Evolutionary conservation across 805 yeast genomes (phyloP), one percentile per base, ranked within the genome.

Genomic region (Candida sithepensis): DNA sequence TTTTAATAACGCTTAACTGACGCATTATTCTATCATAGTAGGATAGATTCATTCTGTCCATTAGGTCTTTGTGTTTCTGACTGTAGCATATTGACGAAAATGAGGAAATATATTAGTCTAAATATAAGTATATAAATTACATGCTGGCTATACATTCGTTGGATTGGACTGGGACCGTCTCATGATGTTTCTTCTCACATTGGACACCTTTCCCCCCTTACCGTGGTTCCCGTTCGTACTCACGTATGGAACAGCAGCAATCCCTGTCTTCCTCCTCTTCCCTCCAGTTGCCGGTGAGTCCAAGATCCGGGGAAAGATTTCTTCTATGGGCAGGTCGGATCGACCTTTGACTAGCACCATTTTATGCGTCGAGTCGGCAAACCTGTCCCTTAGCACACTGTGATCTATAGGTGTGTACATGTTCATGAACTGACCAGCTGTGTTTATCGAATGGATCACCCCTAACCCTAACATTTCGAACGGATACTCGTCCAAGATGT

Each of bases 361-460:
- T 52, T 68, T 50, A 51, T 59, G 56, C 1, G 57, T 62, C 4
- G 59, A 59, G 14, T 66, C 55, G 0, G 39, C 30, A 20, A 59
- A 47, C 8, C 40, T 37, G 7, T 53, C 18, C 1, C 59, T 32
- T 2, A 68, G 12, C 1, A 41, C 18, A 0, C 45, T 16, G 1
- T 43, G 36, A 9, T 57, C 52, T 1, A 55, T 42, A 0, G 88
- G 89, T 0, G 85, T 66, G 55, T 85, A 82, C 1, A 88, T 43
- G 48, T 85, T 81, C 39, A 86, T 56, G 14, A 67, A 52, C 9
- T 67, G 58, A 1, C 65, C 57, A 0, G 50, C 47, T 0, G 51
- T 48, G 53, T 83, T 75, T 12, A 88, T 65, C 1, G 92, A 84
- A 58, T 89, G 96, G 0, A 88, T 71, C 42, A 88, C 68, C 1